Percentiles rank a stretch among this genome's conserved stretches.
Evolutionary conservation across 2,329 filamentous ascomycete genomes (phyloP).

Genomic region (Venturiaceae sp.): DNA sequence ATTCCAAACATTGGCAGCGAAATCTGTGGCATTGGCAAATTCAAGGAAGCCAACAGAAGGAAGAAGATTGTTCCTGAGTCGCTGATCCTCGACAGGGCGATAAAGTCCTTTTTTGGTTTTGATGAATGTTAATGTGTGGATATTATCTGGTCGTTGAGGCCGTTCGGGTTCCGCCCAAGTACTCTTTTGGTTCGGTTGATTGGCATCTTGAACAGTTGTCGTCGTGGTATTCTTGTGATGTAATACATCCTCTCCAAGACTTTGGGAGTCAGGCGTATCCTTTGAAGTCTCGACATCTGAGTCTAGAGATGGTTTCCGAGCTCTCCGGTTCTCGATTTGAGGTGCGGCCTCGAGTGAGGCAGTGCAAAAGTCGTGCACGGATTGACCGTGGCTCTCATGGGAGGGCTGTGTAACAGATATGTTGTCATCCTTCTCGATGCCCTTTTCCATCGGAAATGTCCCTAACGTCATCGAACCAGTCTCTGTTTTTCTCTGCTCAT

Average conservation of each 20-base stretch:
- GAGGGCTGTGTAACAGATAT: neutral
- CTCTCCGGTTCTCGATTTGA: neutral
- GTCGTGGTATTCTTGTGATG: neutral
- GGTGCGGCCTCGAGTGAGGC: neutral
- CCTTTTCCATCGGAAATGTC: too few species aligned
- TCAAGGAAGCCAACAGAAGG: conserved; percentile 41
- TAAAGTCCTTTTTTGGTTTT: neutral
- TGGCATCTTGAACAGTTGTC: neutral
- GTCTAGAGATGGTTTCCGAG: neutral
- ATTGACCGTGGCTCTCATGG: neutral
- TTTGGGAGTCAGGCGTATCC: neutral
- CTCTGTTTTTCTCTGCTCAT: neutral
- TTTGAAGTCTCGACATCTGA: neutral
- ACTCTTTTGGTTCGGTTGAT: neutral
- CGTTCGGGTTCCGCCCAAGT: neutral
- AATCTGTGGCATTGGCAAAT: conserved; percentile 46
- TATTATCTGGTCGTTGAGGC: neutral
- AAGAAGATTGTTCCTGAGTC: conserved; percentile 24
- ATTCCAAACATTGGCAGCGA: conserved; percentile 51
- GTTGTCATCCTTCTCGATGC: neutral
- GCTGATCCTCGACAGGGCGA: neutral
- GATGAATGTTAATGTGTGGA: neutral
- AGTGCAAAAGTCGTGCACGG: neutral
- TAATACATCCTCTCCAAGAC: neutral
- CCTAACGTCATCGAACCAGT: too few species aligned